Evolutionary conservation across 1,284 basidiomycete species (phyloP), one percentile per base, ranked within the genome.

Genomic region (Fomitopsis schrenkii): DNA sequence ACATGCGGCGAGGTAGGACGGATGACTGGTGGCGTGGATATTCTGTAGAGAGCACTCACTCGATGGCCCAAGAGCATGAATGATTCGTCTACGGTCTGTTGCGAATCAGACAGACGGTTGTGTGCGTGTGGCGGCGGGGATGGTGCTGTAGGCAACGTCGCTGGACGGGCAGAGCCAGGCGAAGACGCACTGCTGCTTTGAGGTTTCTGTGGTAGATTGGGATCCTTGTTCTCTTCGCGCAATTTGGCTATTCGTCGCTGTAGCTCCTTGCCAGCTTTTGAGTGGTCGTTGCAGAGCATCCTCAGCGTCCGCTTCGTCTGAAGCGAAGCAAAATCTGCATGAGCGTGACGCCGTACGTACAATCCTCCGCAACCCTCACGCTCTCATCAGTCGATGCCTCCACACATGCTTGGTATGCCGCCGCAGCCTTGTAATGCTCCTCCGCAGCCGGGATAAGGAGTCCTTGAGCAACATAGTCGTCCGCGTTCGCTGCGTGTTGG

Each of bases 11-110:
- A 40, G 9, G 12, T 40, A 40, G 35, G 35, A 36, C 38, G 36
- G 22, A 33, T 5, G 14, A 17, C 38, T 10, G 30, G 28, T 33
- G 5, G 45, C 5, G n/a, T 38, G 7, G 35, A 54, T 35, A 22
- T 22, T 22, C 22, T 2, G 30, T 33, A 33, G 8, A 22, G 8
- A n/a, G n/a, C 17, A 60, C 74, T 61, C 63, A 84, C 88, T 70
- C 77, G 86, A 78, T 90, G 88, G 9, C 86, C 90, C 10, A 93
- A 77, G 2, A 93, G 79, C 90, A 93, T 91, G 68, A 93, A 93
- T 0, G 90, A 91, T 69, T 93, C 90, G 58, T 93, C 91, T 1
- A 90, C 88, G 1, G 86, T 83, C 60, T 85, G 84, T 61, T 90
- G 86, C 0, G 88, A 90, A 58, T 91, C 90, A n/a, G 77, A 78